A percentile compares a stretch with the other conserved stretches of the same genome.
Conservation (phyloP, 257 asterid genomes). For the Solanum lignicaule region DNA sequence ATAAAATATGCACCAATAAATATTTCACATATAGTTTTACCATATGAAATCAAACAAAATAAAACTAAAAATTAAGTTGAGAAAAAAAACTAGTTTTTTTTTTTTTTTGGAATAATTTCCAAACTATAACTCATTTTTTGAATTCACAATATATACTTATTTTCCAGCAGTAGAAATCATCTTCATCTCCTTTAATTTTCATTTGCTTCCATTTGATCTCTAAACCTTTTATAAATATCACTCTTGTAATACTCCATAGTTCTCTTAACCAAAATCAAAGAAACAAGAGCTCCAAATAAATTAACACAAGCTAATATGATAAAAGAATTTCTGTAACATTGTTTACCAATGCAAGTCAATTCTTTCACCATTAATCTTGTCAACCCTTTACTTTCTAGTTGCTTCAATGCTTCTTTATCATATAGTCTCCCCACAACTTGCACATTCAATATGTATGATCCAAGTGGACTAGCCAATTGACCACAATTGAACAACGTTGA, state of each 20-base stretch:
- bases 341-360: slow-evolving; percentile 19
- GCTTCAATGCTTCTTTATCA: slow-evolving; percentile 22
- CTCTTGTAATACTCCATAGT: slow-evolving; percentile 10
- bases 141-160: not conserved
- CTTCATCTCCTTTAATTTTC: slow-evolving; percentile 5
- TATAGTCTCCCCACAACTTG: slow-evolving; percentile 17
- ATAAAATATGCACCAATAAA: not conserved
- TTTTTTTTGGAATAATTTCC: not conserved
- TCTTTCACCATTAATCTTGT: slow-evolving; percentile 15
- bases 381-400: slow-evolving; percentile 3
- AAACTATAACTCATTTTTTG: not conserved
- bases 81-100: not conserved
- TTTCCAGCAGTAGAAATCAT: not conserved
- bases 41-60: not conserved
- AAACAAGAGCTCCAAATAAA: slow-evolving; percentile 12
- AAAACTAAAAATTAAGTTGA: not conserved
- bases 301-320: slow-evolving; percentile 15
- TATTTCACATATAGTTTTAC: not conserved
- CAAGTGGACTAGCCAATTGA: slow-evolving; percentile 24
- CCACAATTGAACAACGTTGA: slow-evolving; percentile 22
- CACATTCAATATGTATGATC: slow-evolving; percentile 24
- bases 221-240: slow-evolving; percentile 21
- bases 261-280: slow-evolving; percentile 17
- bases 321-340: slow-evolving; percentile 14
- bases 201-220: slow-evolving; percentile 9